Percentiles rank a stretch among this genome's conserved stretches.
These are phyloP conservation scores for Brettanomyces nanus DNA, from an alignment of 805 yeast species.

Conservation along the genomic window DNA sequence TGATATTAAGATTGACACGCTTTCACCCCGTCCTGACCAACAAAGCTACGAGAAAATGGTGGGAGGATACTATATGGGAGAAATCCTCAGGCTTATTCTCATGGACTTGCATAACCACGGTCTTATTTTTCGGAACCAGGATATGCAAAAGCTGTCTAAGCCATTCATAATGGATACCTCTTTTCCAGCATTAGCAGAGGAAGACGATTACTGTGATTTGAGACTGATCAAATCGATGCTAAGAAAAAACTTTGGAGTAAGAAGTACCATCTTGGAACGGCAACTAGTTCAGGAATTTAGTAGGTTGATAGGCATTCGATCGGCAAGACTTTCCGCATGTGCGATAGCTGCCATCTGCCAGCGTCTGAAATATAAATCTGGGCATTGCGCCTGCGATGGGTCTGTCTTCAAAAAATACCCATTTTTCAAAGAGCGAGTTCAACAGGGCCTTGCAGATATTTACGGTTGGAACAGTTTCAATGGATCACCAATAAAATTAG, in stretches of 20 bases:
- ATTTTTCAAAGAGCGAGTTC: conserved; percentile 82
- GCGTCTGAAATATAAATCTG: conserved; percentile 70
- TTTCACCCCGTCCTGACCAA: conserved; percentile 94
- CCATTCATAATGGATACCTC: conserved; percentile 83
- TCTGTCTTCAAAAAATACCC: conserved; percentile 94
- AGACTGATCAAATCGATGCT: conserved; percentile 66
- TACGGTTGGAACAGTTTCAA: conserved; percentile 55
- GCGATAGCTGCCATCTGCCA: conserved; percentile 92
- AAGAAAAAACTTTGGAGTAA: conserved; percentile 46
- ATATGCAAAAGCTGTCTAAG: conserved; percentile 49
- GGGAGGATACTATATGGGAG: conserved; percentile 94
- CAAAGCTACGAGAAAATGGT: conserved; percentile 96
- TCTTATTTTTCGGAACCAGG: conserved; percentile 62
- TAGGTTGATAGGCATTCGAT: conserved; percentile 83
- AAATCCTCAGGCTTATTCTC: conserved; percentile 72
- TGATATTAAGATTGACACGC: conserved; percentile 71
- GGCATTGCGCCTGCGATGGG: conserved; percentile 95
- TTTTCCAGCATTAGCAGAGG: conserved; percentile 78
- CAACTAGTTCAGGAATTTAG: conserved; percentile 74
- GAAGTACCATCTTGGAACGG: conserved; percentile 71
- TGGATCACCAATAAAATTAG: conserved; percentile 20
- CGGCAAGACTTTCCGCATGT: conserved; percentile 87
- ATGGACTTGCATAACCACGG: conserved; percentile 62
- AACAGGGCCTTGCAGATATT: conserved; percentile 79
- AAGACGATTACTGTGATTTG: conserved; percentile 81